Conservation (phyloP, 352 stramenopile genomes). For the Achlya hypogyna region DNA sequence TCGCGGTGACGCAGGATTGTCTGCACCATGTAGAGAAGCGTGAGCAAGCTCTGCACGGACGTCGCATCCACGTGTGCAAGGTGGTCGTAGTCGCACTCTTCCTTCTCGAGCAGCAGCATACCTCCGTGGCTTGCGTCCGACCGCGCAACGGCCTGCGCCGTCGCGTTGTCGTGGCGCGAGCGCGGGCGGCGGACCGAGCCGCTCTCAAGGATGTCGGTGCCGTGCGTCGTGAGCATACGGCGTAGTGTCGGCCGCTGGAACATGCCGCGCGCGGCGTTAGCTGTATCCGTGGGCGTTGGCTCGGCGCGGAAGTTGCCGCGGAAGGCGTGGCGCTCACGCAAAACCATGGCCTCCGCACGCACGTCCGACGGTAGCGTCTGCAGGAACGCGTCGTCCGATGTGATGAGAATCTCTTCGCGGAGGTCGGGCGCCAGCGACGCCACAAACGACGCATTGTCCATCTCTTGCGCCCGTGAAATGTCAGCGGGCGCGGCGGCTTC, state of each 20-base stretch:
- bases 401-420: constrained; percentile 94
- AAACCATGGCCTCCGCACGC: constrained; percentile 90
- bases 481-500: constrained; percentile 79
- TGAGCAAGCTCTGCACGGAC: constrained; percentile 55
- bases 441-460: constrained; percentile 98
- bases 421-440: constrained; percentile 93
- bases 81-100: constrained; percentile 51
- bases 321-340: constrained; percentile 89
- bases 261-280: constrained; percentile 18
- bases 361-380: constrained; percentile 91
- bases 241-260: constrained; percentile 68
- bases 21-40: constrained; percentile 70
- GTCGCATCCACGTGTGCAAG: constrained; percentile 62
- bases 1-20: constrained; percentile 76
- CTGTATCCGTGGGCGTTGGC: constrained; percentile 27
- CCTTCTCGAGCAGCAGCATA: constrained; percentile 58
- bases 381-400: constrained; percentile 92
- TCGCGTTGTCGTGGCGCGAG: constrained; percentile 16
- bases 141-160: not conserved
- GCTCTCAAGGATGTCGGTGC: constrained; percentile 33
- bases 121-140: constrained; percentile 28
- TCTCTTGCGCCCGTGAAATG: constrained; percentile 94
- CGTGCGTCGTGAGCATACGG: constrained; percentile 73
- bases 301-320: constrained; percentile 23
- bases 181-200: constrained; percentile 20